These are phyloP conservation scores for Pleurotus citrinopileatus DNA, from an alignment of 768 basidiomycete species.

Conservation along the genomic window DNA sequence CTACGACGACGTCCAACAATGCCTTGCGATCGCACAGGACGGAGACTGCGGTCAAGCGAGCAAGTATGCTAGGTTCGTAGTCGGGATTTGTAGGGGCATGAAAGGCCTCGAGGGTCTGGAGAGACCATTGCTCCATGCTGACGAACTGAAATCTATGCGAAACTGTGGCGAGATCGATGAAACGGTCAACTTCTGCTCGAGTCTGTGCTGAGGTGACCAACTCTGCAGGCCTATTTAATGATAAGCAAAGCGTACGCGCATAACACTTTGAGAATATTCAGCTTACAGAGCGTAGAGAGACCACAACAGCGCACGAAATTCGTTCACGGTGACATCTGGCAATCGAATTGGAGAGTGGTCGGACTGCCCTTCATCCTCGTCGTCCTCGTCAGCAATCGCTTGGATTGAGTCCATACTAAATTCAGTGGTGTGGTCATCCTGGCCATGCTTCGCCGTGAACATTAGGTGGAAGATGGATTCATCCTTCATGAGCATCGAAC, in stretches of 20 bases:
- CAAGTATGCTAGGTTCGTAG: neutral
- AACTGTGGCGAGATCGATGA: slow-evolving; percentile 11
- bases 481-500: slow-evolving; percentile 11
- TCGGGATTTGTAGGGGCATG: neutral
- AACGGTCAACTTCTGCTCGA: slow-evolving; percentile 1
- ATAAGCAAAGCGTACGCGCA: too few relatives aligned
- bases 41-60: slow-evolving; percentile 44
- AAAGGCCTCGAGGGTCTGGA: slow-evolving; percentile 1
- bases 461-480: slow-evolving; percentile 12
- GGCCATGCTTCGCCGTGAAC: neutral
- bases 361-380: slow-evolving; percentile 7
- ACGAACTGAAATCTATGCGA: slow-evolving; percentile 14
- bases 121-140: slow-evolving; percentile 8
- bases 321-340: slow-evolving; percentile 11
- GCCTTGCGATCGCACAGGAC: slow-evolving; percentile 45
- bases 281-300: slow-evolving; percentile 43
- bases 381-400: neutral
- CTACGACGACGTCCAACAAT: slow-evolving; percentile 38
- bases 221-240: neutral
- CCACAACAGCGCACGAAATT: slow-evolving; percentile 16
- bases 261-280: too few relatives aligned
- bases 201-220: slow-evolving; percentile 1
- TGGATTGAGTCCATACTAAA: neutral
- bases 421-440: neutral
- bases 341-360: slow-evolving; percentile 13